These are phyloP conservation scores for Epichloe uncinata DNA, from an alignment of 2,329 filamentous ascomycete species.

Conservation along the genomic window DNA sequence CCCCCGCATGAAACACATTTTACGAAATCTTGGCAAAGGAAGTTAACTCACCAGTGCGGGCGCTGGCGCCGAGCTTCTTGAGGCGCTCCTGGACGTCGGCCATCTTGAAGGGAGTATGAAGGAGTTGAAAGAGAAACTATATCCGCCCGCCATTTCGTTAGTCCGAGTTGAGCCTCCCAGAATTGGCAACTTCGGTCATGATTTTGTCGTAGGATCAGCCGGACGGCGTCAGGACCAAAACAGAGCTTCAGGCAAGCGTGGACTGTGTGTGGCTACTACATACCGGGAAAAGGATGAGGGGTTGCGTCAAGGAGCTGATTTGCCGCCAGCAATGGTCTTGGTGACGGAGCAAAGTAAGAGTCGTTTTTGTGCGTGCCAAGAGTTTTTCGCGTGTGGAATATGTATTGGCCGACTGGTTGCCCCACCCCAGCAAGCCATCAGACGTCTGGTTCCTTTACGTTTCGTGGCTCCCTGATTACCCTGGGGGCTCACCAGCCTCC, in stretches of 20 bases:
- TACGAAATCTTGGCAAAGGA: neutral
- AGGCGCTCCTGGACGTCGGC: conserved; percentile 44
- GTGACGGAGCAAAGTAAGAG: conserved; percentile 23
- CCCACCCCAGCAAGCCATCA: conserved; percentile 3
- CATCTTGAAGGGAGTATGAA: conserved; percentile 29
- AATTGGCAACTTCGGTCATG: neutral
- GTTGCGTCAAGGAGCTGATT: conserved; percentile 20
- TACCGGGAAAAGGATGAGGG: conserved; percentile 21
- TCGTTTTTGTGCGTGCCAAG: conserved; percentile 33
- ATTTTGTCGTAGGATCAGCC: neutral
- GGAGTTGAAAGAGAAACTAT: conserved; percentile 10
- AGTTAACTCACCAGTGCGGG: conserved; percentile 52
- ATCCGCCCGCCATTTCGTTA: conserved; percentile 5
- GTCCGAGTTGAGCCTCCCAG: conserved; percentile 2
- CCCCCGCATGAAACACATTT: neutral
- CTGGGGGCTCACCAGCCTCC: neutral
- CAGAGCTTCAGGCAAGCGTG: neutral
- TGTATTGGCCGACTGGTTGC: conserved; percentile 20
- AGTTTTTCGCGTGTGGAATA: conserved; percentile 29
- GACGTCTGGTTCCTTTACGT: neutral
- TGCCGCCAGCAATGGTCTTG: conserved; percentile 22
- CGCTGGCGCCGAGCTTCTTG: conserved; percentile 41
- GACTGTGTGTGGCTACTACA: conserved; percentile 10
- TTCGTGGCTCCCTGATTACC: neutral
- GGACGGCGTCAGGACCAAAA: neutral